Evolutionary conservation across 2,329 filamentous ascomycete species (phyloP).

Genomic region (Aspergillus novoparasiticus): DNA sequence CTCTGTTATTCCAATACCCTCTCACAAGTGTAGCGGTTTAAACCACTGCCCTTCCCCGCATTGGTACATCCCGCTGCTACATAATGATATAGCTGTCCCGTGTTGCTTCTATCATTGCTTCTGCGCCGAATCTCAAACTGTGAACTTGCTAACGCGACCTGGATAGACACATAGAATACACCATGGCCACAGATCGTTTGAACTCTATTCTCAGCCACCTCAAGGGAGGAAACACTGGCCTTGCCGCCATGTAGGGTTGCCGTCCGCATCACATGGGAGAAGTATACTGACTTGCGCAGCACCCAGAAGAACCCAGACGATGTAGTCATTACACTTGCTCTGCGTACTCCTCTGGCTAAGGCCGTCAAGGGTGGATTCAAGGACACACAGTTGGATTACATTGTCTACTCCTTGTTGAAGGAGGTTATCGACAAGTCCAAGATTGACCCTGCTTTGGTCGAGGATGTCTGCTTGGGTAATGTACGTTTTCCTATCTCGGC

Average conservation of each 20-base stretch:
- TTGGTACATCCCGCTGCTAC: neutral
- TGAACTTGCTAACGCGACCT: neutral
- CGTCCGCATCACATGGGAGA: neutral
- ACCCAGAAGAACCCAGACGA: slow-evolving; percentile 93
- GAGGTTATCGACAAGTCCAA: slow-evolving; percentile 71
- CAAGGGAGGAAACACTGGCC: slow-evolving; percentile 63
- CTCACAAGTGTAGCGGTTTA: neutral
- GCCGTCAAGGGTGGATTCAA: slow-evolving; percentile 92
- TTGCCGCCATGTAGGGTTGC: slow-evolving; percentile 75
- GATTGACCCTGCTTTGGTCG: slow-evolving; percentile 76
- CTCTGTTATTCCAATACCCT: neutral
- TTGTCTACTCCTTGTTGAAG: slow-evolving; percentile 81
- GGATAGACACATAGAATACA: slow-evolving; percentile 12
- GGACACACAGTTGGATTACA: slow-evolving; percentile 85
- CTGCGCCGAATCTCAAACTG: neutral
- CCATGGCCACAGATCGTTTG: slow-evolving; percentile 82
- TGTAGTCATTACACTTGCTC: slow-evolving; percentile 90
- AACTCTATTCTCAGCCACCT: slow-evolving; percentile 87
- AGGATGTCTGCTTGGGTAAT: slow-evolving; percentile 92
- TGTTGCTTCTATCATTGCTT: neutral
- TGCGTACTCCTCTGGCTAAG: slow-evolving; percentile 87
- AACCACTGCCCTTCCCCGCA: slow-evolving; percentile 1
- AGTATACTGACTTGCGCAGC: slow-evolving; percentile 50
- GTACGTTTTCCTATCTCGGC: slow-evolving; percentile 52
- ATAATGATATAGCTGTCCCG: neutral